phyloP scores from a whole-genome alignment of 495 filamentous ascomycete genomes.

The Friedmanniomyces simplex region DNA sequence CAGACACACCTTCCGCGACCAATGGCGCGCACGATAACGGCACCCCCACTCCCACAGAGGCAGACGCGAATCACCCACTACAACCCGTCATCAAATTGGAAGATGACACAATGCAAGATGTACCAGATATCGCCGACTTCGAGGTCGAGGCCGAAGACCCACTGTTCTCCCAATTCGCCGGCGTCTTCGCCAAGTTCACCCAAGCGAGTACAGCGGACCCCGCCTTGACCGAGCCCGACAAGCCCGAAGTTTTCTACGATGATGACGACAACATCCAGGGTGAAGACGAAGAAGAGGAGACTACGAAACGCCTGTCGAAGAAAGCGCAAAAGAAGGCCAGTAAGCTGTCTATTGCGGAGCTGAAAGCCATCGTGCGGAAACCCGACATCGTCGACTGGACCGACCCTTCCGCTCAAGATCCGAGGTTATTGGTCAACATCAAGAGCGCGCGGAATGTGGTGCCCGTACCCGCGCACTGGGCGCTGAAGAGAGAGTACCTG shows the following conservation, averaged over 20 bases:
- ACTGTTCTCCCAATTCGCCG: constrained; percentile 71
- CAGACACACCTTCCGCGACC: constrained; percentile 23
- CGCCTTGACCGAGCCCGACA: constrained; percentile 57
- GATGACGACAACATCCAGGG: constrained; percentile 86
- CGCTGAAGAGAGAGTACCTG: constrained; percentile 88
- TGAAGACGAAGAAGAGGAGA: constrained; percentile 68
- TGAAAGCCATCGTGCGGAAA: constrained; percentile 82
- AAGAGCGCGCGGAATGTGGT: constrained; percentile 94
- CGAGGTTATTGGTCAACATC: constrained; percentile 80
- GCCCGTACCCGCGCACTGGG: constrained; percentile 89
- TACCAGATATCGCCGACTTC: constrained; percentile 15
- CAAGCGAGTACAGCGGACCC: constrained; percentile 40
- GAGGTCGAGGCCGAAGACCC: constrained; percentile 55
- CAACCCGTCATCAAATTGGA: constrained; percentile 4
- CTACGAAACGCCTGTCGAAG: constrained; percentile 66
- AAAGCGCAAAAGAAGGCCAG: constrained; percentile 84
- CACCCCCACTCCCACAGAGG: constrained; percentile 17
- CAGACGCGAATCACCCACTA: constrained; percentile 4
- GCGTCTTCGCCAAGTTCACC: constrained; percentile 64
- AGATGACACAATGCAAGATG: constrained; percentile 29
- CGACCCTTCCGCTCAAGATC: constrained; percentile 85
- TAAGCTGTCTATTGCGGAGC: constrained; percentile 86
- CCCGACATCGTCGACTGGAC: constrained; percentile 97
- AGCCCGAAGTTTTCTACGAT: constrained; percentile 77
- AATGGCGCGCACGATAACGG: background rate